These are phyloP conservation scores for Bruguiera hainesii DNA, from an alignment of 441 rosid species.

Conservation along the genomic window DNA sequence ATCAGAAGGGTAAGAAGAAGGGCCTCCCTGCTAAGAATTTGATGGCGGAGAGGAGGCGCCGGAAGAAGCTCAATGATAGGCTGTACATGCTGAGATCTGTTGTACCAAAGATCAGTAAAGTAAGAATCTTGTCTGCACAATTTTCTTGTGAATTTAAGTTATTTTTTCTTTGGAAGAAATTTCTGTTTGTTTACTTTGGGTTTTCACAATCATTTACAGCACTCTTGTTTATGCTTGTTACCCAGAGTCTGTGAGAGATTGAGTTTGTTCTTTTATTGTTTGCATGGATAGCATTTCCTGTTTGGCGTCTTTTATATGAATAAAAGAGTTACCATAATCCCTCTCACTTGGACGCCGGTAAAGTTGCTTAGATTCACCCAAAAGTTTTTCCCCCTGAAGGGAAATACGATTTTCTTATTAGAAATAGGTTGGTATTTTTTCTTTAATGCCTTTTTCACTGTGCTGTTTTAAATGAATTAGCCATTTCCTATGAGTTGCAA, in stretches of 20 bases:
- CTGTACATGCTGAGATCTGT: constrained; percentile 69
- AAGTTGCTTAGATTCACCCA: constrained; percentile 15
- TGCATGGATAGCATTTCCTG: constrained; percentile 18
- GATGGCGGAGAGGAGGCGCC: constrained; percentile 73
- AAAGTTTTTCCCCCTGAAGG: constrained; percentile 18
- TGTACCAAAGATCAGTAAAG: constrained; percentile 75
- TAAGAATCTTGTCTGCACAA: constrained; percentile 31
- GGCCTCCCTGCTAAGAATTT: constrained; percentile 69
- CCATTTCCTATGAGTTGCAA: neutral
- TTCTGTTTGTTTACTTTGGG: neutral
- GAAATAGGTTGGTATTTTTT: constrained; percentile 1
- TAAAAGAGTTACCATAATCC: constrained; percentile 34
- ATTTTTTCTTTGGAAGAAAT: constrained; percentile 2
- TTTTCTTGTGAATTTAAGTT: constrained; percentile 33
- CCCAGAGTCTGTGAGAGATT: neutral
- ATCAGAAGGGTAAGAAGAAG: constrained; percentile 56
- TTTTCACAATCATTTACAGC: constrained; percentile 20
- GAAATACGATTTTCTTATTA: constrained; percentile 15
- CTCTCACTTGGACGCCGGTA: constrained; percentile 37
- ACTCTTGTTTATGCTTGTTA: neutral
- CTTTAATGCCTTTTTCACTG: too few species aligned
- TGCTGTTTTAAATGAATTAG: neutral
- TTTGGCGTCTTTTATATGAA: constrained; percentile 15
- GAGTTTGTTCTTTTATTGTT: constrained; percentile 4
- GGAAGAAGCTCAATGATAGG: constrained; percentile 77